These are phyloP conservation scores for Chaetomiaceae sp. DNA, from an alignment of 2,329 filamentous ascomycete species.

Conservation along the genomic window DNA sequence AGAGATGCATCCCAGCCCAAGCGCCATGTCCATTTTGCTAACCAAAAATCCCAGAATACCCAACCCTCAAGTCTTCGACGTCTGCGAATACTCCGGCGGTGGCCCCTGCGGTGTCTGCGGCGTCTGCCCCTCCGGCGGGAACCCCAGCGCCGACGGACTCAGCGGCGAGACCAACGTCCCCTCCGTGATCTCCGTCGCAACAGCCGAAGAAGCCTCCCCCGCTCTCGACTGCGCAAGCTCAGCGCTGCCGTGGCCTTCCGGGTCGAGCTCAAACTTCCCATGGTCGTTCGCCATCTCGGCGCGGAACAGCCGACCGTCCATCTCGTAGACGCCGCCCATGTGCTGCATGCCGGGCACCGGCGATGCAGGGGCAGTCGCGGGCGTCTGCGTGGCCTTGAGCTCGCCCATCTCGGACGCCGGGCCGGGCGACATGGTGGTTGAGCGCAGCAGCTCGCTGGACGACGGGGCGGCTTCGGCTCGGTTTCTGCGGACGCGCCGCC, in stretches of 20 bases:
- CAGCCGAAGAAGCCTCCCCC: neutral
- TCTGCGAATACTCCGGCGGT: too few species aligned
- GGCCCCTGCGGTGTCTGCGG: too few species aligned
- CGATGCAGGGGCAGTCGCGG: too few species aligned
- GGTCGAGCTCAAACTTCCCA: conserved; percentile 21
- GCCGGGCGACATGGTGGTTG: neutral
- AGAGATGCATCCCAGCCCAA: neutral
- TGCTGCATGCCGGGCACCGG: neutral
- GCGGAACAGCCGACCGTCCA: conserved; percentile 18
- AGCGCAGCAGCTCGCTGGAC: neutral
- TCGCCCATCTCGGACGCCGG: neutral
- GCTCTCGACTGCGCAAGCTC: neutral
- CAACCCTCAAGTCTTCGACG: too few species aligned
- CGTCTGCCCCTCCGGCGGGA: too few species aligned
- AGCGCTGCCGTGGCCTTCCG: conserved; percentile 7
- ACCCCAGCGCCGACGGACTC: too few species aligned
- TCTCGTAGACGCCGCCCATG: conserved; percentile 12
- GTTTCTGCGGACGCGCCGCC: conserved; percentile 9
- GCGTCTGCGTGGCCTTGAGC: too few species aligned
- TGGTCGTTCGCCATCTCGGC: conserved; percentile 19
- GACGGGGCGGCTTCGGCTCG: neutral
- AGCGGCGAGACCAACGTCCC: too few species aligned
- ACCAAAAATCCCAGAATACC: too few species aligned
- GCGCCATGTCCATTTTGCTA: too few species aligned
- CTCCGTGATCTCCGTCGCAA: neutral